Evolutionary conservation across 192 early-diverging fungal genomes (phyloP), one percentile per base, ranked within the genome.

Genomic region (Glomus cerebriforme): DNA sequence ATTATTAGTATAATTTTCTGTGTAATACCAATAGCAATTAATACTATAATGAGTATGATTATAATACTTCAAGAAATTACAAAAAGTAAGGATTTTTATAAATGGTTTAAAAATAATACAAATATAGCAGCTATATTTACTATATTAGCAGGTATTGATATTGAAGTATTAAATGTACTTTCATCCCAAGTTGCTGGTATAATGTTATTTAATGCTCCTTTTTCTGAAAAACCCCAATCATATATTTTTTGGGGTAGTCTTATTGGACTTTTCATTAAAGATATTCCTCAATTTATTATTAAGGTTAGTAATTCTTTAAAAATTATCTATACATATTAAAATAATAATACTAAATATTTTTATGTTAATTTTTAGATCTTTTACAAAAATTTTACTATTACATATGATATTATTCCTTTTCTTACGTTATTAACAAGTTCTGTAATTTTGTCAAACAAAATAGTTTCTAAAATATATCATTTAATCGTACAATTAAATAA

Each of bases 221-320:
- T 47, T n/a, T 49, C 43, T 22, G 70, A 15, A 19, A 26, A 24
- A 19, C 19, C 27, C 17, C 3, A 17, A 24, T 47, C 7, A 15
- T 26, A 8, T 22, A 72, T 72, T 54, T 72, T 29, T 10, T 72
- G 8, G 22, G 43, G n/a, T 43, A 47, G 39, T 24, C 15, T 54
- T 24, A 17, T 29, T 22, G 26, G 19, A 0, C 10, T 72, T 47
- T n/a, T 72, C 17, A 47, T 72, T 27, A 24, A 72, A 72, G 70
- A 72, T 24, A 32, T 72, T 43, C 27, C 47, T 10, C 70, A 72
- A 27, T 72, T 72, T 8, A 47, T 72, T 47, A 47, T 72, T 45
- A 39, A 72, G 39, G 70, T 72, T 27, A 17, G 31, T 69, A 43
- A 39, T 9, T 0, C 9, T 39, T 9, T 0, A 39, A 39, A 39